phyloP scores from a whole-genome alignment of 2,329 filamentous ascomycete genomes.

The Aphanoascus verrucosus region DNA sequence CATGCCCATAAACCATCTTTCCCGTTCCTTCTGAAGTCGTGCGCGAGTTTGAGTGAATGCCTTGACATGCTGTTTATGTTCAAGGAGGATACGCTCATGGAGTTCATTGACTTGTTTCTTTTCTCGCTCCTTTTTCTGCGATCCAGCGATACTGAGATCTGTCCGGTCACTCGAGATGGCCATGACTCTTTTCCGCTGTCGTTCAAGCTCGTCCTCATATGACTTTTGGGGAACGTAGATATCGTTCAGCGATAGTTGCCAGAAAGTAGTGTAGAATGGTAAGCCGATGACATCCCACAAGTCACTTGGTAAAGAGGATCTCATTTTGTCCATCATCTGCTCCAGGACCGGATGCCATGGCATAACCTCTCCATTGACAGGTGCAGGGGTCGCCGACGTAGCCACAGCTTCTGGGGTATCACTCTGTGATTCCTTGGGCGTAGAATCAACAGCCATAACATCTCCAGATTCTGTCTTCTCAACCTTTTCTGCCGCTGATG shows the following conservation, averaged over 20 bases:
- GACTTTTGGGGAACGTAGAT: constrained; percentile 63
- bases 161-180: constrained; percentile 59
- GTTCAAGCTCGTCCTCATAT: constrained; percentile 65
- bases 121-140: constrained; percentile 57
- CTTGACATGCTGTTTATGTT: constrained; percentile 59
- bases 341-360: constrained; percentile 61
- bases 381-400: constrained; percentile 20
- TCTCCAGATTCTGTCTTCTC: constrained; percentile 4
- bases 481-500: constrained; percentile 18
- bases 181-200: constrained; percentile 55
- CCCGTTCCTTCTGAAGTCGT: constrained; percentile 63
- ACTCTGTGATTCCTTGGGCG: constrained; percentile 10
- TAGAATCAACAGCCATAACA: constrained; percentile 10
- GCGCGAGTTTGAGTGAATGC: constrained; percentile 56
- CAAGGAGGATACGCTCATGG: constrained; percentile 58
- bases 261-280: constrained; percentile 82
- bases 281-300: constrained; percentile 62
- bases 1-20: constrained; percentile 62
- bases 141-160: constrained; percentile 58
- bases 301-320: constrained; percentile 48
- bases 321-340: constrained; percentile 60
- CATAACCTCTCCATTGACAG: constrained; percentile 32
- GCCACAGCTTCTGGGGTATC: constrained; percentile 13
- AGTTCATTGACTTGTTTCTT: constrained; percentile 59
- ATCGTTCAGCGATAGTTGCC: constrained; percentile 77